phyloP scores from a whole-genome alignment of 225 moss, liverwort and hornwort species.

The Lunularia cruciata region DNA sequence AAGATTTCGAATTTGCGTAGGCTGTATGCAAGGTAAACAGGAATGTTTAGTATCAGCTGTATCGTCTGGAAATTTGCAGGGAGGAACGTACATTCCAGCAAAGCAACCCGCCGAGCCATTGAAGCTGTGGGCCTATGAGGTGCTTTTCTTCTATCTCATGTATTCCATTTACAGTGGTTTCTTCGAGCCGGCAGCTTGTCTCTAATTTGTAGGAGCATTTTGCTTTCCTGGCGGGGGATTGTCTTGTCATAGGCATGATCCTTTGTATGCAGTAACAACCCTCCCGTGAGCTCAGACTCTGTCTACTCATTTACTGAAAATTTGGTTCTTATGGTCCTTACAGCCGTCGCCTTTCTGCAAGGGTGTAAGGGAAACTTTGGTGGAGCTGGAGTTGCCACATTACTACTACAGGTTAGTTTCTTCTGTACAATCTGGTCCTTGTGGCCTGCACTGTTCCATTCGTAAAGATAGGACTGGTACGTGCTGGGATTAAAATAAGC shows the following conservation, averaged over 20 bases:
- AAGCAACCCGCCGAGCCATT: conserved; percentile 75
- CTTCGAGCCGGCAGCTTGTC: not conserved
- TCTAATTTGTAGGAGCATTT: not conserved
- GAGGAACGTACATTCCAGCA: conserved; percentile 71
- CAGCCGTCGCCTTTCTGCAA: conserved; percentile 98
- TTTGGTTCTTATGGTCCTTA: not conserved
- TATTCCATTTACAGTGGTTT: too few species aligned
- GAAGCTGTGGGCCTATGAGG: conserved; percentile 96
- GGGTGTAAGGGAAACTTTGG: conserved; percentile 89
- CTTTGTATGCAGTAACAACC: not conserved
- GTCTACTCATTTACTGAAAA: not conserved
- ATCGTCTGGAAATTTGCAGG: conserved; percentile 41
- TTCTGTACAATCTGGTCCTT: too few species aligned
- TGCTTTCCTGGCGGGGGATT: not conserved
- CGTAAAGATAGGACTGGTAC: too few species aligned
- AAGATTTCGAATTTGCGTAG: too few species aligned
- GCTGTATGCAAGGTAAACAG: too few species aligned
- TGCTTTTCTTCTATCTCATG: too few species aligned
- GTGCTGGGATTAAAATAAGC: too few species aligned
- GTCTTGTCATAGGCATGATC: not conserved
- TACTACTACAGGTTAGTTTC: conserved; percentile 75
- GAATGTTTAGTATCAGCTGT: not conserved
- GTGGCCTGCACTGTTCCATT: too few species aligned
- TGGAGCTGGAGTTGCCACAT: conserved; percentile 94
- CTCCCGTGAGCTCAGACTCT: too few species aligned